Conservation (phyloP, 2,329 filamentous ascomycete species). For the Fusarium citri region DNA sequence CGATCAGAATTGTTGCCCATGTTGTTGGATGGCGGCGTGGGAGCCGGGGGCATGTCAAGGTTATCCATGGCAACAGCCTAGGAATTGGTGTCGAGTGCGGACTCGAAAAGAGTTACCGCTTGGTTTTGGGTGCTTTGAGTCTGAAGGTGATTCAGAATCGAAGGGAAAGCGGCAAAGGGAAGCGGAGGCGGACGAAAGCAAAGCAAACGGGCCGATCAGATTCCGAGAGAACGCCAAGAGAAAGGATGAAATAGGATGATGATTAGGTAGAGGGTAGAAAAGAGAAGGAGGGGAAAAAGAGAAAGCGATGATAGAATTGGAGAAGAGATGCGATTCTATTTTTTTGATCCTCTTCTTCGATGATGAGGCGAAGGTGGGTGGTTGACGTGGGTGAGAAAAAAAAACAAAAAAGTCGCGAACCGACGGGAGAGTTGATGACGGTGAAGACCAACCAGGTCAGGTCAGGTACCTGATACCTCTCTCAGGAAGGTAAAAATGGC, state of each 20-base stretch:
- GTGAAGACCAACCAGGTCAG: conserved; percentile 14
- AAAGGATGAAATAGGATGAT: conserved; percentile 18
- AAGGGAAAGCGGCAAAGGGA: conserved; percentile 33
- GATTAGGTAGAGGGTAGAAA: background rate
- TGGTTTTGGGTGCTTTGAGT: conserved; percentile 9
- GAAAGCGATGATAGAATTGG: conserved; percentile 10
- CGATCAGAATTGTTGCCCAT: conserved; percentile 58
- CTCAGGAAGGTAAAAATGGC: conserved; percentile 7
- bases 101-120: conserved; percentile 40
- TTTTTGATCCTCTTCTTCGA: conserved; percentile 16
- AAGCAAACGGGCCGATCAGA: conserved; percentile 42
- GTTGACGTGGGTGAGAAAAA: conserved; percentile 3
- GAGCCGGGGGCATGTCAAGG: conserved; percentile 63
- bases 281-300: conserved; percentile 2
- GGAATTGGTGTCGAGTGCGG: conserved; percentile 38
- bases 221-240: conserved; percentile 39
- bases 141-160: conserved; percentile 23
- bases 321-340: conserved; percentile 25
- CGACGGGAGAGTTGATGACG: conserved; percentile 33
- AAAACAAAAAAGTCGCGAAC: conserved; percentile 24
- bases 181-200: conserved; percentile 44
- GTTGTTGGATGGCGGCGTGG: conserved; percentile 59
- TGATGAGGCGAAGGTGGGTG: conserved; percentile 16
- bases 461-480: background rate
- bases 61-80: conserved; percentile 45